Evolutionary conservation across 176 grass and related monocot genomes (phyloP).

Genomic region (Thalia dealbata): DNA sequence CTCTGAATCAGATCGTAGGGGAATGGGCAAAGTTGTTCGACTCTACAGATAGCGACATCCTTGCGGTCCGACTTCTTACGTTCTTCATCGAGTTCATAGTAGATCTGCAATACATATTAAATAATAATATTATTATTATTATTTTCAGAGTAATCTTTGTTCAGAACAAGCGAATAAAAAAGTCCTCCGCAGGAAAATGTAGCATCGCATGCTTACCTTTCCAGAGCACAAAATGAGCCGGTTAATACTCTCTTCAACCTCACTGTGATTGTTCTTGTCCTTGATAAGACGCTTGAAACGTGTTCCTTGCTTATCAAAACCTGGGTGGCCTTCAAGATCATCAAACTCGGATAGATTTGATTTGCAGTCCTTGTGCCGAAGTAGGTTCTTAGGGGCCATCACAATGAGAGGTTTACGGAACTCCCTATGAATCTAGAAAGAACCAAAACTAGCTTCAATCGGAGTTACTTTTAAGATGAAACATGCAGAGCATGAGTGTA

Average conservation of each 20-base stretch:
- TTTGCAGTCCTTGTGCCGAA: slow-evolving; percentile 93
- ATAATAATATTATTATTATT: no score
- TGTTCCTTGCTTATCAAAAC: slow-evolving; percentile 60
- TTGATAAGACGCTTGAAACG: slow-evolving; percentile 24
- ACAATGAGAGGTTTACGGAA: slow-evolving; percentile 83
- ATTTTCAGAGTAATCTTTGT: neutral
- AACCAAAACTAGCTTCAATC: neutral
- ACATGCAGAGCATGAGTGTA: slow-evolving; percentile 2
- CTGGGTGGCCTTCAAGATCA: slow-evolving; percentile 79
- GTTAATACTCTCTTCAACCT: slow-evolving; percentile 64
- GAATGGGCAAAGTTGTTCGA: slow-evolving; percentile 84
- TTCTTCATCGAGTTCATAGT: slow-evolving; percentile 92
- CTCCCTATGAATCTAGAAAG: slow-evolving; percentile 59
- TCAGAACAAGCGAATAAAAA: neutral
- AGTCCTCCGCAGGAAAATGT: neutral
- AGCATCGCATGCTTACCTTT: slow-evolving; percentile 38
- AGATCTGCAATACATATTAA: slow-evolving; percentile 74
- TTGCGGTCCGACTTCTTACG: slow-evolving; percentile 44
- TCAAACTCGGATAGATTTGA: slow-evolving; percentile 93
- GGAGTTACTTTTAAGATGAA: neutral
- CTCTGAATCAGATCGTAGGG: slow-evolving; percentile 88
- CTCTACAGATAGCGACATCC: slow-evolving; percentile 82
- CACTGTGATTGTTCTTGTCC: slow-evolving; percentile 64
- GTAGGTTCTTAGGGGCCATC: slow-evolving; percentile 74
- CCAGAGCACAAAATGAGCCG: slow-evolving; percentile 91